Evolutionary conservation across 805 yeast genomes (phyloP), one percentile per base, ranked within the genome.

Genomic region (Tetrapisispora nanseiensis): DNA sequence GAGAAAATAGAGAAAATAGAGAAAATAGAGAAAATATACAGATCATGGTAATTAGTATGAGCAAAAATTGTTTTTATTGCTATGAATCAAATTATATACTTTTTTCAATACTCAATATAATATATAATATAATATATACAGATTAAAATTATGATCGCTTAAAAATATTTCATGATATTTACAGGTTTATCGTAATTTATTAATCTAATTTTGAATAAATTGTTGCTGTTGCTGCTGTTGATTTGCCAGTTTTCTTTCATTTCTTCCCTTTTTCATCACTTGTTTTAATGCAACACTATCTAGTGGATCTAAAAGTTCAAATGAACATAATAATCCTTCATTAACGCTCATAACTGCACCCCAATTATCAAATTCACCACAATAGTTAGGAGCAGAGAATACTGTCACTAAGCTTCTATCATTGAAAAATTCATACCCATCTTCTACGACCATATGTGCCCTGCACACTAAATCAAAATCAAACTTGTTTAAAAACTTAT

Each of bases 331-430:
- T 50, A 90, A 70, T 54, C 90, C 97, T 49, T 90, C 96, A 48
- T 86, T 77, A 13, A 90, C 97, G 52, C 94, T 80, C 97, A 90
- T 90, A 5, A 90, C 97, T 2, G 98, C 98, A 20, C 95, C 96
- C 95, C 95, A 86, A 55, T 86, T 86, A 60, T 87, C 71, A 37
- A 68, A 68, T 46, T 68, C 73, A 33, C 73, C 65, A 50, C 67
- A 68, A 33, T 68, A 84, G 56, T 84, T 84, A 3, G 94, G 94
- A 4, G 92, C 94, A 46, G 80, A 75, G 54, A 84, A 84, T 1
- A 84, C 78, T 0, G 94, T 84, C 1, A 84, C 92, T 43, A 84
- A 66, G 57, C 78, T 78, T 52, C 86, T 67, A 55, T 76, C 79
- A 46, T 79, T 80, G 59, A 81, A 84, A 57, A 84, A 84, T 57